Conservation (phyloP, 805 yeast species). For the Ogataea nakhonphanomensis region DNA sequence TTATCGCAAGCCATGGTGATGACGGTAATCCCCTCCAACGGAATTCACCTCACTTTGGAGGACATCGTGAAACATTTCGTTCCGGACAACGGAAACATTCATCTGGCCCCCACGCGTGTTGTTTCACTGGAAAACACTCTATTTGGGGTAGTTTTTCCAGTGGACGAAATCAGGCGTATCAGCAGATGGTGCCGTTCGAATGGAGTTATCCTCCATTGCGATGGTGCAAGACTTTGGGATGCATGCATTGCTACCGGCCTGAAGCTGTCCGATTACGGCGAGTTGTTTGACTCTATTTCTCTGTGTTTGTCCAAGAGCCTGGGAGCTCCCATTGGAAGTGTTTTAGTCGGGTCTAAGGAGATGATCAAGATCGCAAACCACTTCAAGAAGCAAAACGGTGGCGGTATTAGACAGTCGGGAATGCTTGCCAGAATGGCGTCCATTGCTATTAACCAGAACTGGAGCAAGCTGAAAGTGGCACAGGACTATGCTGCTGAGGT, state of each 20-base stretch:
- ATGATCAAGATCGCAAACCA: slow-evolving; percentile 72
- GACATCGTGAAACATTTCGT: slow-evolving; percentile 63
- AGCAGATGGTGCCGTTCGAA: slow-evolving; percentile 63
- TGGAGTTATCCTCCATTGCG: slow-evolving; percentile 69
- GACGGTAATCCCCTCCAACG: slow-evolving; percentile 77
- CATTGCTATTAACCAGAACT: slow-evolving; percentile 72
- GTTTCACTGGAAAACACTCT: slow-evolving; percentile 85
- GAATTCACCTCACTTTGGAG: slow-evolving; percentile 71
- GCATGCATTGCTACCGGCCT: slow-evolving; percentile 77
- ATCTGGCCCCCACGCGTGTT: slow-evolving; percentile 82
- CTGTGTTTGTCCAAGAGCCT: slow-evolving; percentile 84
- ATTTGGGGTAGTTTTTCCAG: slow-evolving; percentile 77
- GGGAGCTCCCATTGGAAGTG: slow-evolving; percentile 93
- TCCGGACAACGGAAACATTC: slow-evolving; percentile 79
- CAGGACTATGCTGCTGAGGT: slow-evolving; percentile 53
- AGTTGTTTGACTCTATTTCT: slow-evolving; percentile 82
- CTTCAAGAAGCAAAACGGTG: slow-evolving; percentile 89
- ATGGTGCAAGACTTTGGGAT: slow-evolving; percentile 95
- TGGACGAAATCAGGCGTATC: slow-evolving; percentile 72
- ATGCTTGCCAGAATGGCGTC: slow-evolving; percentile 76
- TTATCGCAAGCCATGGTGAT: slow-evolving; percentile 89
- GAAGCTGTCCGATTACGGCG: slow-evolving; percentile 65
- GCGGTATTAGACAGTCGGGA: slow-evolving; percentile 90
- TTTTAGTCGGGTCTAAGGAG: slow-evolving; percentile 63
- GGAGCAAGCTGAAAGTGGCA: slow-evolving; percentile 49